These are phyloP conservation scores for Eucalyptus pauciflora DNA, from an alignment of 345 rosid genomes.

Conservation along the genomic window DNA sequence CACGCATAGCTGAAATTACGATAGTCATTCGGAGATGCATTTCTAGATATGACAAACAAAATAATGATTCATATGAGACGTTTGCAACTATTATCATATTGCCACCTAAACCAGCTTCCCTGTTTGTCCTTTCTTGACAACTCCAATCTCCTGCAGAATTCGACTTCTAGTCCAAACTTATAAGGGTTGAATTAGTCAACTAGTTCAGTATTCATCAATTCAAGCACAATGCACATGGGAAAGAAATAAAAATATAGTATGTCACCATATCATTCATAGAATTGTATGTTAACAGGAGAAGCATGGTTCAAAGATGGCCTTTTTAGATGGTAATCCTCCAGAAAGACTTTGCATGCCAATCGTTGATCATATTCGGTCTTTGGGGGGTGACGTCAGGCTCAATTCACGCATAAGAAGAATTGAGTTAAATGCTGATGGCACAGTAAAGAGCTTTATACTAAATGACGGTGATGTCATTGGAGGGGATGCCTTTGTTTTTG, in stretches of 20 bases:
- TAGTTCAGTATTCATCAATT: not conserved
- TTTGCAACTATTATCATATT: not conserved
- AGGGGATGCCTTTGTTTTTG: slow-evolving; percentile 86
- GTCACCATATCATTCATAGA: not conserved
- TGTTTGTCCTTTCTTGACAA: not conserved
- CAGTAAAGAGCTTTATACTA: slow-evolving; percentile 60
- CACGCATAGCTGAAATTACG: not conserved
- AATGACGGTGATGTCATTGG: slow-evolving; percentile 53
- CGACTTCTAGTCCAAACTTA: not conserved
- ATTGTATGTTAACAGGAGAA: slow-evolving; percentile 49
- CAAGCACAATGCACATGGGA: not conserved
- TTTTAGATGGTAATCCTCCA: slow-evolving; percentile 94
- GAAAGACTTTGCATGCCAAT: slow-evolving; percentile 92
- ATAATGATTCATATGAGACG: not conserved
- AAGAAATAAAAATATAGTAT: not conserved
- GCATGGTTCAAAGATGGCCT: slow-evolving; percentile 97
- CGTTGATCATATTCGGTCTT: slow-evolving; percentile 57
- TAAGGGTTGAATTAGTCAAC: not conserved
- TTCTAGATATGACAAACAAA: not conserved
- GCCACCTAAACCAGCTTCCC: not conserved
- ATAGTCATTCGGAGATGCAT: not conserved
- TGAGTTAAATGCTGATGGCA: slow-evolving; percentile 72
- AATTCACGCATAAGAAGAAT: slow-evolving; percentile 76
- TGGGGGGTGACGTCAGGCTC: slow-evolving; percentile 76
- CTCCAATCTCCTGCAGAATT: not conserved